Evolutionary conservation across 2,329 filamentous ascomycete genomes (phyloP), one percentile per base, ranked within the genome.

Genomic region (Chrysosporium queenslandicum): DNA sequence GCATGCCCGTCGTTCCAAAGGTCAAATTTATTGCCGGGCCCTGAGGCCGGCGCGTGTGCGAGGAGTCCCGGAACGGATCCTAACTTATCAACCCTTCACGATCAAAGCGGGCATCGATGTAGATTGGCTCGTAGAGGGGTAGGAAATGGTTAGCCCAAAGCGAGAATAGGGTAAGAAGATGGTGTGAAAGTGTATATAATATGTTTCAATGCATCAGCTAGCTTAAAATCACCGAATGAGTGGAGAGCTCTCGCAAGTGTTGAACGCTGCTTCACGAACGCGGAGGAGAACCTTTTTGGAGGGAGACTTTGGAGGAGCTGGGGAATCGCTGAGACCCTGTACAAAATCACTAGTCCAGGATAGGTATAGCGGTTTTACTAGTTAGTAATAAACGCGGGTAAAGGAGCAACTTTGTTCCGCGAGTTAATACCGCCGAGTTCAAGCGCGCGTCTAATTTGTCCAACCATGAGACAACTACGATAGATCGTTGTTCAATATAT

Each of bases 1-100:
- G 36, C 54, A 56, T 53, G 46, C 42, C 43, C 37, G 27, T 23
- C 20, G 30, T 34, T 49, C 16, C 5, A 12, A 23, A 32, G 36
- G 40, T 30, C 46, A 21, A 48, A 23, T 34, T 48, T 14, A 34
- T 47, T 36, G 56, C 55, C 56, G 53, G 56, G 55, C 56, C 56
- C 56, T 55, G 23, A 54, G 56, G 55, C 55, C 53, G 55, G 56
- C 56, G n/a, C n/a, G 39, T 23, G 18, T 32, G 21, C 32, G 25
- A 52, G 50, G 11, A 11, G 25, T 41, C 41, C 41, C 12, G 21
- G 16, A 41, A 42, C 50, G 12, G 21, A n/a, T 25, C 27, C 14
- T 34, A 30, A 30, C n/a, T 34, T 25, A 43, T 30, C 23, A n/a
- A 21, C 12, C 36, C 21, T 29, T 34, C 23, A 30, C 45, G 41